Evolutionary conservation across 106 monocot species (phyloP), one percentile per base, ranked within the genome.

Genomic region (Allium cepa): DNA sequence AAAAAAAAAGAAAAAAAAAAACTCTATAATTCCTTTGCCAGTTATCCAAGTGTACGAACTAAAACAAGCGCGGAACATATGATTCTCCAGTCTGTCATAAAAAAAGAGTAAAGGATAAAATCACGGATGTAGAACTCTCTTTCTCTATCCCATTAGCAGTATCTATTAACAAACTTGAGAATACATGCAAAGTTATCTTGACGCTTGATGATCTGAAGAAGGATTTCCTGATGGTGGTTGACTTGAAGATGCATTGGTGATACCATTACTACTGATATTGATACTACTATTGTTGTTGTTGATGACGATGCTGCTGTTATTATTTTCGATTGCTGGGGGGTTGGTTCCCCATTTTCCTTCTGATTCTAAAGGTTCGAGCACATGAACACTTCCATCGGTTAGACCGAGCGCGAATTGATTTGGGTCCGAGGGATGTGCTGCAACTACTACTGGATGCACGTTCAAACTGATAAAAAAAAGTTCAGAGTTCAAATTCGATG

Each of bases 321-420:
- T 36, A 36, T 36, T 36, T 36, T 36, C 36, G 5, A 36, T 73
- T n/a, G 72, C 49, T 26, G 73, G 81, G 8, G 79, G 82, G 8
- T 70, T 45, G 4, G 50, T 65, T 15, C 80, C 80, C 89, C 89
- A 89, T 49, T 67, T 70, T 8, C 82, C 79, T 53, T 85, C 84
- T 8, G 85, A 77, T 27, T 84, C 82, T 15, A 60, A 46, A 8
- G 89, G 89, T 58, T 89, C 89, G 3, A 89, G 66, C 17, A 89
- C 76, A 26, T 74, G 78, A 17, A 85, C 82, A 11, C 77, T 69
- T 8, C 89, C 89, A 46, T 89, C 82, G 4, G 71, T 79, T 14
- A 89, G 71, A 17, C 89, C 89, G 28, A 89, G 22, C 4, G 89
- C 85, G 64, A 89, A 77, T 59, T 89, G 85, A 59, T 63, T 79